Evolutionary conservation across 176 grass and related monocot species (phyloP), one percentile per base, ranked within the genome.

Genomic region (Avena insularis): DNA sequence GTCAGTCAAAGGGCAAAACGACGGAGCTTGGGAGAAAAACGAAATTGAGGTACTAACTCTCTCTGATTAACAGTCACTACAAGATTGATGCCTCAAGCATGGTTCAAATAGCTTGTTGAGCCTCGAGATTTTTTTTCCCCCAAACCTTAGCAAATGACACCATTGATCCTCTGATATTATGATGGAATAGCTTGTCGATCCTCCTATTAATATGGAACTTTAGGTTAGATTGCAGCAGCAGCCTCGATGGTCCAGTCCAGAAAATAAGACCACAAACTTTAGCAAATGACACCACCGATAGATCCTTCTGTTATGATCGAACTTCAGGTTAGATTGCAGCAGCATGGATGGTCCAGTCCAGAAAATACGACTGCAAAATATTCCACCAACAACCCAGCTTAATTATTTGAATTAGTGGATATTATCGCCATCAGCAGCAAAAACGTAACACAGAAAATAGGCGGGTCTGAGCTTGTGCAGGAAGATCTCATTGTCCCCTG

Each of bases 401-500:
- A 53, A 82, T 75, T 51, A 64, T 60, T 63, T 36, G 45, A 51
- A 56, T 65, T n/a, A 77, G 25, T 76, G 83, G 72, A 64, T 35
- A 83, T 74, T 45, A 19, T 74, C 82, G 10, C 36, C 82, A 29
- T 74, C 68, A 60, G 17, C 47, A 84, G 43, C 71, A 64, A 49
- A 50, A 75, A 75, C 69, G 15, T 61, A 40, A 84, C 53, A 62
- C 12, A 14, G 50, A 75, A 48, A 51, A 75, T 75, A 51, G 31
- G 68, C 15, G 15, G 74, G 75, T 29, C 13, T 51, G 27, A 29
- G 62, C 79, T 90, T 78, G 71, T 29, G 51, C 79, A 55, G 45
- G 51, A 90, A 71, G 62, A 79, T 56, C 45, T 55, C 48, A 14
- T 33, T 74, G 80, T 49, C 65, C 45, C 85, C 78, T 16, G 38